Evolutionary conservation across 148 eudicot genomes (phyloP), one percentile per base, ranked within the genome.

Genomic region (Heliamphora exappendiculata): DNA sequence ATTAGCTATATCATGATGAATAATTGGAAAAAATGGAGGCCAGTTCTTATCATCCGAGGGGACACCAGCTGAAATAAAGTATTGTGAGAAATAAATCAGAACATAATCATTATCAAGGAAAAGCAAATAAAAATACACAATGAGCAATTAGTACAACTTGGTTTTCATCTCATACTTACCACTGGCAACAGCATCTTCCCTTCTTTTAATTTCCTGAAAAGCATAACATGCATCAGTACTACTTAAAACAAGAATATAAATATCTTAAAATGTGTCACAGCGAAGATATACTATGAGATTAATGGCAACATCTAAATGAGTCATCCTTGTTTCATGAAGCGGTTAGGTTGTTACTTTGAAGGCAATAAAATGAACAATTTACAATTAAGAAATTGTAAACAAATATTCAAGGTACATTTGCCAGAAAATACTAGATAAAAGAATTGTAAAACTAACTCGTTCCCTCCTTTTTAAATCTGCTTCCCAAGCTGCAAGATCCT

Each of bases 1-100:
- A 85, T 85, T 87, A 58, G 88, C 84, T 54, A 87, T 87, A 70
- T 87, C 90, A 78, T 87, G 90, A 80, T 87, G 90, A 59, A 87
- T 87, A 54, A 87, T 87, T 45, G 90, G 90, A 37, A 87, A 83
- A 81, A 78, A 82, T 10, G 90, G 88, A 55, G 90, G 90, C 90
- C 90, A 87, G 36, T 85, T 87, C 67, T 62, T 87, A 78, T 87
- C 84, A 78, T 85, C 88, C 17, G 63, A 29, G 0, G 90, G 88
- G 53, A 87, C 74, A 37, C 77, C 83, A 75, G 87, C 90, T 87
- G 88, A 68, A 76, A 63, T 36, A 47, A 73, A 74, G 41, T 14
- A 39, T 22, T 51, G 33, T 17, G 50, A 37, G 54, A 41, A 39
- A 31, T n/a, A 37, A 66, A 24, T 67, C 45, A 74, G 74, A 26